A percentile compares a stretch with the other conserved stretches of the same genome.
Conservation (phyloP, 176 grass and related monocot genomes). For the Cenchrus fungigraminus region DNA sequence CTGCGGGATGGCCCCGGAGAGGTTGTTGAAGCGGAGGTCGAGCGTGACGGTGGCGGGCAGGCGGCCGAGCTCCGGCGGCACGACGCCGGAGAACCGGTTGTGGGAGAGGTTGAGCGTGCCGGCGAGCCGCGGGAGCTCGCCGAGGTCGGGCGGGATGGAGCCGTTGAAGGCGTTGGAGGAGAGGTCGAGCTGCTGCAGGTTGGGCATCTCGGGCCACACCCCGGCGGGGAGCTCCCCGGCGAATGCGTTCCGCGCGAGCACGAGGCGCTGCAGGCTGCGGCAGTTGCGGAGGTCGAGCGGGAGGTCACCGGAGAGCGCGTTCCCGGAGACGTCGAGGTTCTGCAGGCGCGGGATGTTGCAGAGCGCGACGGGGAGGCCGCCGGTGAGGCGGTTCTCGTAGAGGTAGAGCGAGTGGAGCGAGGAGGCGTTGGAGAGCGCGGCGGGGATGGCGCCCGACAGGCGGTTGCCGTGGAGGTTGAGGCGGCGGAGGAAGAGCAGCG, state of each 20-base stretch:
- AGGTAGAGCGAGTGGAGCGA: constrained; percentile 89
- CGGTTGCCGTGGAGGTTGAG: constrained; percentile 89
- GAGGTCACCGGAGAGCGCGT: constrained; percentile 59
- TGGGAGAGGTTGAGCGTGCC: constrained; percentile 83
- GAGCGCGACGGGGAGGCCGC: constrained; percentile 55
- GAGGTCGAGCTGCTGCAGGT: constrained; percentile 75
- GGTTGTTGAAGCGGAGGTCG: constrained; percentile 95
- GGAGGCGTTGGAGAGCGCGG: constrained; percentile 73
- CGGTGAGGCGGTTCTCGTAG: constrained; percentile 73
- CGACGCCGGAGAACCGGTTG: constrained; percentile 66
- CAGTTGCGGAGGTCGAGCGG: constrained; percentile 67
- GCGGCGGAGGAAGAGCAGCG: constrained; percentile 84
- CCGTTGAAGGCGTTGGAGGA: constrained; percentile 80
- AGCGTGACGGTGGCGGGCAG: constrained; percentile 79
- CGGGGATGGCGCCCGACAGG: constrained; percentile 54
- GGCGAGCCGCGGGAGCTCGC: constrained; percentile 58
- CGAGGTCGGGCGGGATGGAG: constrained; percentile 72
- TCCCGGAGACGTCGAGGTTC: constrained; percentile 84
- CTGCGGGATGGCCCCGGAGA: constrained; percentile 91
- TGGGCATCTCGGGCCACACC: constrained; percentile 73
- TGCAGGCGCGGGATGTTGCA: constrained; percentile 73
- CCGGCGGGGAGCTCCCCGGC: constrained; percentile 62
- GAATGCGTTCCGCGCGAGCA: constrained; percentile 61
- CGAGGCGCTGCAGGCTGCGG: constrained; percentile 64
- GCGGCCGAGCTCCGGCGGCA: constrained; percentile 67